phyloP scores from a whole-genome alignment of 495 filamentous ascomycete species.

The Penicillium pancosmium region DNA sequence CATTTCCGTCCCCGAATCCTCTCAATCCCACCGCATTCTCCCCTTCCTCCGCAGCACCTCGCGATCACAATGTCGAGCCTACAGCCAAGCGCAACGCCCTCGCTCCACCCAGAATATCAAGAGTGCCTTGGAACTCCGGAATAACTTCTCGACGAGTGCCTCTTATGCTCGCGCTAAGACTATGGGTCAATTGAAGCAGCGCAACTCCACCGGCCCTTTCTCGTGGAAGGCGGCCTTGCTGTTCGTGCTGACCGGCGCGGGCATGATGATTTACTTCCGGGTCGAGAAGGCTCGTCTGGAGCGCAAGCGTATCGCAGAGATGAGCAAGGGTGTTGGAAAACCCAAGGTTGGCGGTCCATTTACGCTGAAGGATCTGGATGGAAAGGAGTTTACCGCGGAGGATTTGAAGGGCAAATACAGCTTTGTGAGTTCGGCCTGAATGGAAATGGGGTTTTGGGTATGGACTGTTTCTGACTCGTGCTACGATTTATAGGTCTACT shows the following conservation, averaged over 20 bases:
- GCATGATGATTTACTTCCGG: constrained; percentile 86
- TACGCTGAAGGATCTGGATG: constrained; percentile 77
- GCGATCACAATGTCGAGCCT: constrained; percentile 28
- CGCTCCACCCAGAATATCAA: constrained; percentile 20
- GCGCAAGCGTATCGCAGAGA: constrained; percentile 81
- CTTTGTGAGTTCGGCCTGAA: constrained; percentile 50
- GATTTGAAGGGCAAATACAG: constrained; percentile 86
- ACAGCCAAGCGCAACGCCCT: constrained; percentile 33
- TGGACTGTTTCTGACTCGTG: not conserved
- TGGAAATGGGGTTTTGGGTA: not conserved
- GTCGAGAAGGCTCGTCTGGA: constrained; percentile 87
- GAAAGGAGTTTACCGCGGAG: constrained; percentile 70
- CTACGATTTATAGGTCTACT: constrained; percentile 69
- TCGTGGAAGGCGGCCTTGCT: constrained; percentile 85
- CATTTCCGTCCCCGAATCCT: constrained; percentile 22
- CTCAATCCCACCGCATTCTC: constrained; percentile 21
- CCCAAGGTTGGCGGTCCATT: constrained; percentile 93
- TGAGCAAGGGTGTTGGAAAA: constrained; percentile 86
- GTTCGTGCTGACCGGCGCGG: constrained; percentile 76
- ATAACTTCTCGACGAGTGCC: constrained; percentile 38
- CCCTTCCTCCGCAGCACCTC: constrained; percentile 25
- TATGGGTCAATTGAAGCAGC: constrained; percentile 47
- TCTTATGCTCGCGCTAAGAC: constrained; percentile 35
- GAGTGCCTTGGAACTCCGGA: constrained; percentile 16
- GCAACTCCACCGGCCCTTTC: constrained; percentile 65